Evolutionary conservation across 2,329 filamentous ascomycete genomes (phyloP).

Genomic region (Aspergillus felis): DNA sequence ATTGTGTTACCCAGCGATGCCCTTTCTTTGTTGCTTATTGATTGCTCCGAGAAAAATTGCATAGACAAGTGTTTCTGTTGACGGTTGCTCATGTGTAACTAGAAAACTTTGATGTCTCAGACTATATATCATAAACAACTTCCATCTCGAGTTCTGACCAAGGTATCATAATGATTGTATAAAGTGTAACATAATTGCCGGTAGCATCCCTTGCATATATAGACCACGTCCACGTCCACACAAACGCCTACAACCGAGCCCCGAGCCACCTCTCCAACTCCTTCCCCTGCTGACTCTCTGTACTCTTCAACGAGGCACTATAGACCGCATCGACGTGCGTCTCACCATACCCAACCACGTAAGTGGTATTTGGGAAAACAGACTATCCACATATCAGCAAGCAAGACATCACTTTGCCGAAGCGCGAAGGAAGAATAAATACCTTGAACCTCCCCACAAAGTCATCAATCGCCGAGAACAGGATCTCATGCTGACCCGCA

Average conservation of each 20-base stretch:
- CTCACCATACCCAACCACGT: slow-evolving; percentile 26
- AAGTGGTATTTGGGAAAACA: slow-evolving; percentile 26
- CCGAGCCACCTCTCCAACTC: slow-evolving; percentile 28
- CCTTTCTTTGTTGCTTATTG: neutral
- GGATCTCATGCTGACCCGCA: slow-evolving; percentile 51
- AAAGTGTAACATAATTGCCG: neutral
- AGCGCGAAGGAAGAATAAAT: neutral
- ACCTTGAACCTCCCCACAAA: slow-evolving; percentile 33
- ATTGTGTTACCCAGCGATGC: slow-evolving; percentile 11
- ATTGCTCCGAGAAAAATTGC: neutral
- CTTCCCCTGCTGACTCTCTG: slow-evolving; percentile 23
- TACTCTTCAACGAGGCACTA: slow-evolving; percentile 14
- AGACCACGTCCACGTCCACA: neutral
- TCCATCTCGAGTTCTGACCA: neutral
- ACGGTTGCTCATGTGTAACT: neutral
- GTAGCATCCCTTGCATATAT: neutral
- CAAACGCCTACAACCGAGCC: slow-evolving; percentile 19
- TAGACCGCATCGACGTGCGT: slow-evolving; percentile 29
- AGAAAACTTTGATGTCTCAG: neutral
- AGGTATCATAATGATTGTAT: neutral
- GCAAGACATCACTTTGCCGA: neutral
- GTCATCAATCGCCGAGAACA: slow-evolving; percentile 38
- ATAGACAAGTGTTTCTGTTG: neutral
- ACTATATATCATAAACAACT: neutral
- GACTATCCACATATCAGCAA: slow-evolving; percentile 14